Evolutionary conservation across 2,329 filamentous ascomycete species (phyloP).

Genomic region (Acrodontium crateriforme): DNA sequence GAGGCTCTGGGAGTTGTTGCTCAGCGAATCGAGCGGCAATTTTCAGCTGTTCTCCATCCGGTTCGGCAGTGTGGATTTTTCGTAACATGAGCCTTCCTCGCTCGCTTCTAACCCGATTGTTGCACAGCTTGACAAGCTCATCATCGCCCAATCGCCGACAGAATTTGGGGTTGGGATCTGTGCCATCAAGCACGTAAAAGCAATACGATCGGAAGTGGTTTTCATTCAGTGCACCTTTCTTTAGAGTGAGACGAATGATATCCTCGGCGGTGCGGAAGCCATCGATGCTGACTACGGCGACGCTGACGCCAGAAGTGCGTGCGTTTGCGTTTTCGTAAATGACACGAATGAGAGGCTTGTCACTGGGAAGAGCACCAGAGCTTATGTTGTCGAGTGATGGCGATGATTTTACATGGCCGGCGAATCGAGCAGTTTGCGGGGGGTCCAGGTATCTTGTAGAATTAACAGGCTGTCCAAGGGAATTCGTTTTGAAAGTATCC

Average conservation of each 20-base stretch:
- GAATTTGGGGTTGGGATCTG: conserved; percentile 67
- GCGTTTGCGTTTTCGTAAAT: conserved; percentile 84
- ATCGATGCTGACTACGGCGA: conserved; percentile 73
- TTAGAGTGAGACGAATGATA: conserved; percentile 75
- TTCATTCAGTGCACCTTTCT: conserved; percentile 77
- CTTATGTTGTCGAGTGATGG: conserved; percentile 68
- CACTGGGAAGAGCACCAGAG: conserved; percentile 59
- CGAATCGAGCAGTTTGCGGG: conserved; percentile 47
- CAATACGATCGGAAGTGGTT: conserved; percentile 91
- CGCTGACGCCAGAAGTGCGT: conserved; percentile 66
- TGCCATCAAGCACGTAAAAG: conserved; percentile 82
- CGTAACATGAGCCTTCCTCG: conserved; percentile 80
- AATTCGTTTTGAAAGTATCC: conserved; percentile 36
- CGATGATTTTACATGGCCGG: conserved; percentile 61
- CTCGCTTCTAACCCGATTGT: conserved; percentile 71
- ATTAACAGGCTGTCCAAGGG: conserved; percentile 36
- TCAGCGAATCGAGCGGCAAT: conserved; percentile 78
- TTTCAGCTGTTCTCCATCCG: conserved; percentile 72
- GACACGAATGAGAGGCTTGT: conserved; percentile 81
- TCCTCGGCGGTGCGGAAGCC: conserved; percentile 86
- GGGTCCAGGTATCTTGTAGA: conserved; percentile 39
- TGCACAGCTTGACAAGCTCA: conserved; percentile 83
- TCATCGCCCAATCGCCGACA: conserved; percentile 73
- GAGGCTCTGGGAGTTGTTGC: conserved; percentile 47
- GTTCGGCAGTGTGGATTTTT: conserved; percentile 84